Conservation (phyloP, 2,329 filamentous ascomycete species). For the Tolypocladium cylindrosporum region DNA sequence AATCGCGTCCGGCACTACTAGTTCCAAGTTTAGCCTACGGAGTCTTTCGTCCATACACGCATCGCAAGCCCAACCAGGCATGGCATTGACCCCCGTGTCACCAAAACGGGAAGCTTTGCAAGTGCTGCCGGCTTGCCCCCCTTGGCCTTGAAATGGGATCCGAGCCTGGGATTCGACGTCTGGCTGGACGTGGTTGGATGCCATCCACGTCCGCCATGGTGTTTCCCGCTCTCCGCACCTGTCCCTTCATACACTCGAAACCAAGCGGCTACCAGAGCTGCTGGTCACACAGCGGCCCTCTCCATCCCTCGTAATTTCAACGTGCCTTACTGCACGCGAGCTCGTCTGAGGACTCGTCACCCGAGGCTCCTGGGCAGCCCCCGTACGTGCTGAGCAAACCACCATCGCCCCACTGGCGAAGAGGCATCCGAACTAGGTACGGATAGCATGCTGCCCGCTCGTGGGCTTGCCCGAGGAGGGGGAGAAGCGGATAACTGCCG, state of each 20-base stretch:
- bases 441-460: neutral
- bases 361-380: neutral
- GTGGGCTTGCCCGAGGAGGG: neutral
- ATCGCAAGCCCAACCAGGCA: neutral
- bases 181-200: neutral
- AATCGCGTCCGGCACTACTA: neutral
- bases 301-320: neutral
- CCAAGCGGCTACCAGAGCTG: neutral
- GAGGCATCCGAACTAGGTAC: neutral
- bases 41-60: neutral
- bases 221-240: neutral
- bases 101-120: neutral
- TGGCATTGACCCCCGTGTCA: neutral
- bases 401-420: neutral
- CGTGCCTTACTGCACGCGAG: neutral
- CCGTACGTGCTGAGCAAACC: neutral
- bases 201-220: neutral
- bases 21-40: neutral
- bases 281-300: neutral
- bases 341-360: neutral
- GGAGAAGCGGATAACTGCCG: neutral
- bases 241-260: conserved; percentile 1
- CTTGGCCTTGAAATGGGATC: neutral
- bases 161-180: neutral
- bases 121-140: neutral